These are phyloP conservation scores for Nakazawaea wyomingensis DNA, from an alignment of 805 yeast species.

Conservation along the genomic window DNA sequence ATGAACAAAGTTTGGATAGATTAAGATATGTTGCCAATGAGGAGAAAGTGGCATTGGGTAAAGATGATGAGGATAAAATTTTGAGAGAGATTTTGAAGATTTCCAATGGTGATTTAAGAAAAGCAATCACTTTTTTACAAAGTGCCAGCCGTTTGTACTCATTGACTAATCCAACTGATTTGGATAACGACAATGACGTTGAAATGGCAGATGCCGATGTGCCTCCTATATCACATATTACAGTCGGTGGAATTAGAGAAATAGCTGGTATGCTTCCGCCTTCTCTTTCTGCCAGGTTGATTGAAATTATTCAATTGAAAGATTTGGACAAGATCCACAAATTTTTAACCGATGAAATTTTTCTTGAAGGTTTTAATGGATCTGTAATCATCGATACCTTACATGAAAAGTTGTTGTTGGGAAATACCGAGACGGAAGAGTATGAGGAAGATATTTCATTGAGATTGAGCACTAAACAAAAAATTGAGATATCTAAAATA, in stretches of 20 bases:
- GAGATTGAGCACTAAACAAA: conserved; percentile 54
- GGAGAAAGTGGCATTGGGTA: conserved; percentile 33
- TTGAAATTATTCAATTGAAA: conserved; percentile 17
- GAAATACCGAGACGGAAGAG: conserved; percentile 18
- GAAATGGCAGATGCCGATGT: conserved; percentile 20
- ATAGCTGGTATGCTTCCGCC: conserved; percentile 29
- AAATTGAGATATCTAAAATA: conserved; percentile 57
- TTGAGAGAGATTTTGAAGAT: conserved; percentile 62
- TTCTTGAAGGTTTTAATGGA: conserved; percentile 29
- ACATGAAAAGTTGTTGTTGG: conserved; percentile 26
- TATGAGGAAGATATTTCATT: conserved; percentile 34
- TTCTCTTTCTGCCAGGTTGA: conserved; percentile 15
- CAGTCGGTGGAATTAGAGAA: conserved; percentile 18
- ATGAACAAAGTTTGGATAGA: conserved; percentile 63
- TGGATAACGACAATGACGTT: conserved; percentile 22
- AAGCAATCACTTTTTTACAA: conserved; percentile 86
- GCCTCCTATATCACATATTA: conserved; percentile 15
- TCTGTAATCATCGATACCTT: conserved; percentile 24
- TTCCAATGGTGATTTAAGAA: conserved; percentile 87
- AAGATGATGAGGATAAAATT: conserved; percentile 41
- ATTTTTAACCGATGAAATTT: conserved; percentile 23
- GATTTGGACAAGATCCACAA: conserved; percentile 21
- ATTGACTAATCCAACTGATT: conserved; percentile 13
- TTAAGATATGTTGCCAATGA: conserved; percentile 53
- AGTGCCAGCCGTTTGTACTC: conserved; percentile 62